phyloP scores from a whole-genome alignment of 164 flowering plant species.

The Sedum album region DNA sequence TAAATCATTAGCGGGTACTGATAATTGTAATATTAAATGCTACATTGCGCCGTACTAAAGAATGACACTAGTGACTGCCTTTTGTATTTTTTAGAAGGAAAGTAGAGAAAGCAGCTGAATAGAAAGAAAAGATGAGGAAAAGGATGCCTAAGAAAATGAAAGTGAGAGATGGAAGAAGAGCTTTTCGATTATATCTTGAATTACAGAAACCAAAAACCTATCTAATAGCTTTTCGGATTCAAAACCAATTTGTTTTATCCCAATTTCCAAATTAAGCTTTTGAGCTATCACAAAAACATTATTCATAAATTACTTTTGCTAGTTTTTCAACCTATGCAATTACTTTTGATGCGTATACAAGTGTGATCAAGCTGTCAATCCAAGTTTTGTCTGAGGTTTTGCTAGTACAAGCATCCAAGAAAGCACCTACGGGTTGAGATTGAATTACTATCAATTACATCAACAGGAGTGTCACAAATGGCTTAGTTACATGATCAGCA shows the following conservation, averaged over 20 bases:
- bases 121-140: slow-evolving; percentile 15
- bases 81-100: slow-evolving; percentile 15
- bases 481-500: too few species aligned
- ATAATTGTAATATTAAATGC: not conserved
- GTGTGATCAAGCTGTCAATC: too few species aligned
- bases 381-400: slow-evolving; percentile 33
- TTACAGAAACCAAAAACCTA: slow-evolving; percentile 28
- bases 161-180: not conserved
- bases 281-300: too few species aligned
- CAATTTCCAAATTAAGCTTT: too few species aligned
- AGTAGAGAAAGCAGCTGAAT: slow-evolving; percentile 26
- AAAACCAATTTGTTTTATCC: slow-evolving; percentile 26
- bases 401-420: slow-evolving; percentile 11
- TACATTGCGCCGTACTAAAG: not conserved
- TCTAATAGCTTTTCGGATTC: slow-evolving; percentile 7
- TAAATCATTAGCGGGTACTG: not conserved
- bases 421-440: too few species aligned
- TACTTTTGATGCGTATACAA: too few species aligned
- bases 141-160: too few species aligned
- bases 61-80: not conserved
- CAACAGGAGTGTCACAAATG: too few species aligned
- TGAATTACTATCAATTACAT: too few species aligned
- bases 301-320: too few species aligned
- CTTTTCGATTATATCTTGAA: not conserved
- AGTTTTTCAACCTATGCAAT: too few species aligned